Base-by-base conservation (phyloP, 192 early-diverging fungal genomes). In the Backusella parvicylindrica region DNA sequence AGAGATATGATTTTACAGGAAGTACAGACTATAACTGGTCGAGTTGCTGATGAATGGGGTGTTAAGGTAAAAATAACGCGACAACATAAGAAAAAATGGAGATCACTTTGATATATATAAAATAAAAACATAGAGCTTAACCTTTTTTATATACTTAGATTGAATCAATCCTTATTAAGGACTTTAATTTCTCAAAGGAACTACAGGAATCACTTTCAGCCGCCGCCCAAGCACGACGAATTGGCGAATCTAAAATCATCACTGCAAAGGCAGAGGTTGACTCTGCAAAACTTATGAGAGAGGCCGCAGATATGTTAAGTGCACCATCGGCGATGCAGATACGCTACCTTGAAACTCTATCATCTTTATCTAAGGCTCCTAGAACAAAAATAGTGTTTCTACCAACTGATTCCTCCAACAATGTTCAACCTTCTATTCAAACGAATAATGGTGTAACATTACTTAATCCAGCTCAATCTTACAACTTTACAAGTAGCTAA, bases 291-390 rank as follows among this genome's bases (percentile, higher is more conserved):
- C 79, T 98, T 37, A 95, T 97, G 94, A 87, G 95, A 40, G 92
- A 97, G 79, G 95, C 95, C 16, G 91, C 96, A 0, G 95, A 97
- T 76, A 93, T 97, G 64, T 81, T 98, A 35, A 95, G 92, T 81
- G 90, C 93, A 5, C 92, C 93, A 15, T 38, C 66, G 5, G 75
- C 78, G 28, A 64, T 77, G 56, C 95, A 98, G 84, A 98, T 98
- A 69, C 89, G 95, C 30, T 97, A 95, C 60, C 82, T 97, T 16
- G 95, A 97, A 63, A 98, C 95, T 8, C 83, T 98, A 82, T 81
- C 84, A 11, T 79, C 81, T 76, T 94, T 97, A 91, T 85, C 95
- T 35, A 90, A 88, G 77, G 79, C 84, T 15, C 85, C 89, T 2
- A 90, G 92, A 40, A 91, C 93, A 6, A 92, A 93, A 81, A 86